phyloP scores from a whole-genome alignment of 1,284 basidiomycete genomes.

The Malassezia pachydermatis region DNA sequence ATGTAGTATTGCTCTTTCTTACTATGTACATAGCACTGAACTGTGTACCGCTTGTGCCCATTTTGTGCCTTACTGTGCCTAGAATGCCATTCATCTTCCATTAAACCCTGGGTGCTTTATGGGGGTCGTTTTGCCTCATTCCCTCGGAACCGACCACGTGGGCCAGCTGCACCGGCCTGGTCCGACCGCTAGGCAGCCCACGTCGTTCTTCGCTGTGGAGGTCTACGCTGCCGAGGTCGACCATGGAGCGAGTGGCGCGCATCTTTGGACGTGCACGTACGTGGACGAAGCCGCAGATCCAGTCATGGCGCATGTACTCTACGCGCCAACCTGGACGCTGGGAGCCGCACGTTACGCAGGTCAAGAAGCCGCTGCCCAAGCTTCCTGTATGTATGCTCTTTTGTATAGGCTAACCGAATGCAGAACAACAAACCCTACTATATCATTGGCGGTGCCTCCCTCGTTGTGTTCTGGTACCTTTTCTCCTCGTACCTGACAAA shows the following conservation, averaged over 20 bases:
- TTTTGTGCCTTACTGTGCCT: too few species aligned
- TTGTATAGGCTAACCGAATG: too few species aligned
- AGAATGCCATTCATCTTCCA: too few species aligned
- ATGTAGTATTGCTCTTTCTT: background rate
- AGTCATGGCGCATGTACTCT: background rate
- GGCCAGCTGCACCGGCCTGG: background rate
- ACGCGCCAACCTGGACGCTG: conserved; percentile 11
- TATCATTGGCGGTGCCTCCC: conserved; percentile 6
- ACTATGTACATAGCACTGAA: conserved; percentile 12
- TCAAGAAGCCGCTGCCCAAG: conserved; percentile 10
- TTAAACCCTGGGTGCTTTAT: too few species aligned
- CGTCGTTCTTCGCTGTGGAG: too few species aligned
- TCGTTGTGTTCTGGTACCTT: conserved; percentile 21
- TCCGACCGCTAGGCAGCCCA: background rate
- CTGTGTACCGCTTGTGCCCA: background rate
- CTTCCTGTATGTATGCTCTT: conserved; percentile 5
- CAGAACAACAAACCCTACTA: conserved; percentile 11
- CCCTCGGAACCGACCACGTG: too few species aligned
- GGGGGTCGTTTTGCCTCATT: too few species aligned
- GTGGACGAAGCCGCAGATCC: background rate
- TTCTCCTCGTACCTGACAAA: conserved; percentile 36
- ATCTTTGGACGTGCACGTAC: background rate
- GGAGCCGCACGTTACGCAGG: conserved; percentile 14
- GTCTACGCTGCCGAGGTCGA: too few species aligned
- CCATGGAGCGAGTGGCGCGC: conserved; percentile 5